These are phyloP conservation scores for Corylus americana DNA, from an alignment of 306 rosid species.

Conservation along the genomic window DNA sequence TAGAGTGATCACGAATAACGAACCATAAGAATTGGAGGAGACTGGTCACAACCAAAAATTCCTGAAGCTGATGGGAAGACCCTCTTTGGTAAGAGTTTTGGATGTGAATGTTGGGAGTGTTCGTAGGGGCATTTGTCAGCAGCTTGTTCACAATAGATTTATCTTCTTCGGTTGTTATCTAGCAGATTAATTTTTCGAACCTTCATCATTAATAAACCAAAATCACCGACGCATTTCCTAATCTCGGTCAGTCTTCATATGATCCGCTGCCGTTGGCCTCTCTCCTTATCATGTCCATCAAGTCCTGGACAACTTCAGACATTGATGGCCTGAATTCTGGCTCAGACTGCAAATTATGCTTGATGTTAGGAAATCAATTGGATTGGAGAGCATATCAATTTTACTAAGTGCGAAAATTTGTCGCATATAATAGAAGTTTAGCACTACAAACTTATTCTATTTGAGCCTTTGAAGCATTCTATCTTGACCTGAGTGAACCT, in stretches of 20 bases:
- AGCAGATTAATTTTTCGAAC: conserved; percentile 32
- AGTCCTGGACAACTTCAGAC: conserved; percentile 90
- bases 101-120: conserved; percentile 37
- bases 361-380: conserved; percentile 16
- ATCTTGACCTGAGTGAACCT: not conserved
- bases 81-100: conserved; percentile 13
- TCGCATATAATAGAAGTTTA: not conserved
- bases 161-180: conserved; percentile 25
- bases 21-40: conserved; percentile 24
- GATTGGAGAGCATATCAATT: conserved; percentile 1
- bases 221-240: conserved; percentile 19
- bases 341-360: conserved; percentile 58
- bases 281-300: conserved; percentile 73
- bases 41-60: conserved; percentile 21
- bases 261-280: conserved; percentile 62
- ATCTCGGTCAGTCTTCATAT: conserved; percentile 51
- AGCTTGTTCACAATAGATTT: conserved; percentile 12
- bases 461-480: conserved; percentile 9
- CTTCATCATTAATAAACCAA: conserved; percentile 20
- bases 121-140: conserved; percentile 31
- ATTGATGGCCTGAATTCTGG: conserved; percentile 93
- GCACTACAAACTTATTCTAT: not conserved
- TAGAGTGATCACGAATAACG: conserved; percentile 27
- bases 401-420: not conserved
- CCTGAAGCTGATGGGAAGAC: conserved; percentile 24